Base-by-base conservation (phyloP, 371 early-diverging fungal genomes). In the Mucor irregularis region DNA sequence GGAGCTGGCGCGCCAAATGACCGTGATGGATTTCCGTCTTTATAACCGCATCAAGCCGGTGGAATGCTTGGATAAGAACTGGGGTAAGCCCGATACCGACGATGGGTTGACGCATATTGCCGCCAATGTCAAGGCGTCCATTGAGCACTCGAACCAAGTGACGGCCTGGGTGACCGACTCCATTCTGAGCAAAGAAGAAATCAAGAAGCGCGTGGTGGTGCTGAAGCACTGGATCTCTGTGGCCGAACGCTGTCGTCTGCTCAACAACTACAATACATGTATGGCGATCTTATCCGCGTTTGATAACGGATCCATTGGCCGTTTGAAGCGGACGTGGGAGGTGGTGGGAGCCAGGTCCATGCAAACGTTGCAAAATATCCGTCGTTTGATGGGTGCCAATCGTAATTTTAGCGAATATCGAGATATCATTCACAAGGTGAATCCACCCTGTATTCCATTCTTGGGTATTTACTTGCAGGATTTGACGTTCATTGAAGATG, bases 401-500 rank as follows among this genome's bases (percentile, higher is more conserved):
- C 83, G 84, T 64, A 95, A 94, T 69, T 95, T 90, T 69, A 70
- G 80, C 42, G 82, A 80, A 40, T 97, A 97, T 73, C 86, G 96
- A 58, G 88, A 90, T 25, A 76, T 87, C 29, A 78, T 97, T 28
- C 91, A 90, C 58, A 79, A 82, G 3, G 81, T 88, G 38, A 90
- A 90, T 58, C 95, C 94, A 33, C 95, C 97, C 0, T 93, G 94
- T 62, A 88, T 97, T 6, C 97, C 97, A 0, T 95, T 93, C 68
- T 76, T 97, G 45, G 94, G 90, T 30, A 80, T 88, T 34, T 93
- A 91, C 60, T 73, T 95, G 16, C 92, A 91, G 47, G 96, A 97
- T 63, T 68, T 97, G 51, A 95, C 95, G 3, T 94, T 95, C 67
- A 89, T 96, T 47, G 93, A 96, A 52, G 95, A 95, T 60, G 96